Conservation (phyloP, 352 stramenopile genomes). For the Elongisporangium undulatum region DNA sequence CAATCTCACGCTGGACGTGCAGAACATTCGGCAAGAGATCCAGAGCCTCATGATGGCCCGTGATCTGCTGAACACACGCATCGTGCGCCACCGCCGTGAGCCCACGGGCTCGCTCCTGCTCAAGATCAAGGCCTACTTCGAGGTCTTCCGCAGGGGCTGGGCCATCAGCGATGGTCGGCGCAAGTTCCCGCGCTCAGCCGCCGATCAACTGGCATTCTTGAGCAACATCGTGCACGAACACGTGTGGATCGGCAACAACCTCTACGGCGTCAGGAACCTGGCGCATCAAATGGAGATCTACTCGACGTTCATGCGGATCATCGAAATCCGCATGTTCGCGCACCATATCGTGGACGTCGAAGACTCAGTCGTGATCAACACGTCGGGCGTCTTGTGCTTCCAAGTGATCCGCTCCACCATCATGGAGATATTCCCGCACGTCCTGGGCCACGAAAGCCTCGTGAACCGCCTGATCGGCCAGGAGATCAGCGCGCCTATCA, state of each 20-base stretch:
- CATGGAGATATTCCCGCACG: slow-evolving; percentile 6
- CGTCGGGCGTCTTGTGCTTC: slow-evolving; percentile 1
- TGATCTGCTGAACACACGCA: not conserved
- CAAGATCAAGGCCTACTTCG: not conserved
- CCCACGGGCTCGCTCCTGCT: not conserved
- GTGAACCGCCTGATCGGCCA: slow-evolving; percentile 23
- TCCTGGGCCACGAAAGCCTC: slow-evolving; percentile 21
- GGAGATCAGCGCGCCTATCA: slow-evolving; percentile 9
- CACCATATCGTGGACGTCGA: slow-evolving; percentile 12
- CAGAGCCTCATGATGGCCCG: slow-evolving; percentile 8
- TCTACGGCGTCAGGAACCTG: slow-evolving; percentile 1
- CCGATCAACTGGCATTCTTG: slow-evolving; percentile 3
- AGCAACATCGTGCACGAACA: slow-evolving; percentile 4
- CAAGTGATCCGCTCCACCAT: slow-evolving; percentile 4
- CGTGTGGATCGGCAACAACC: slow-evolving; percentile 4
- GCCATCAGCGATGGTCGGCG: not conserved
- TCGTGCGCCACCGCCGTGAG: not conserved
- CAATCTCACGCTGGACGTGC: slow-evolving; percentile 42
- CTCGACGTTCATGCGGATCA: slow-evolving; percentile 9
- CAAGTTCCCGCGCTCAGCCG: not conserved
- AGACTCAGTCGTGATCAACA: slow-evolving; percentile 2
- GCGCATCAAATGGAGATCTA: slow-evolving; percentile 6
- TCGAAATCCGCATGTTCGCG: slow-evolving; percentile 6
- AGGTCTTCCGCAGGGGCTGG: not conserved
- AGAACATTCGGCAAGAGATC: slow-evolving; percentile 30